Evolutionary conservation across 192 early-diverging fungal species (phyloP).

Genomic region (Mortierella antarctica): DNA sequence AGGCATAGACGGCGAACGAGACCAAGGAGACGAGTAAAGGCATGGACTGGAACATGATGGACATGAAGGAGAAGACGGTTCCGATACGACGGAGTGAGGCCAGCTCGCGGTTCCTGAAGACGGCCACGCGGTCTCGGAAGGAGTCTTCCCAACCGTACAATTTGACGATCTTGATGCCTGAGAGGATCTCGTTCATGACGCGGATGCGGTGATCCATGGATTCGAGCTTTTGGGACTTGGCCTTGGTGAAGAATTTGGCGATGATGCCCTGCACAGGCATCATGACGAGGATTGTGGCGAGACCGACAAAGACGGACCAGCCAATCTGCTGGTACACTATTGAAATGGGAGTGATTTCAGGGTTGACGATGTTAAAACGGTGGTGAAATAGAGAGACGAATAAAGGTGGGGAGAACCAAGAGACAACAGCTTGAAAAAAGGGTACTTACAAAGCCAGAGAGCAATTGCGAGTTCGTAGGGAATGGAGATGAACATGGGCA

Average conservation of each 20-base stretch:
- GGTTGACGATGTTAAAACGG: too few species aligned
- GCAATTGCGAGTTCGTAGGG: conserved; percentile 41
- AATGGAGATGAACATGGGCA: conserved; percentile 33
- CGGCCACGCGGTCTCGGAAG: conserved; percentile 18
- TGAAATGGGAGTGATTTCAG: too few species aligned
- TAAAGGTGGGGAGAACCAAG: neutral
- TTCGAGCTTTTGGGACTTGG: conserved; percentile 26
- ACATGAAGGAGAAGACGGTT: conserved; percentile 22
- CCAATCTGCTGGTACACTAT: conserved; percentile 44
- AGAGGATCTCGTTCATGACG: conserved; percentile 53
- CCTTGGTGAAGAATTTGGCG: conserved; percentile 18
- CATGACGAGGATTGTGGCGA: conserved; percentile 20
- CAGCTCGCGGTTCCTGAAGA: conserved; percentile 28
- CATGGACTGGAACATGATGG: conserved; percentile 40
- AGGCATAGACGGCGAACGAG: conserved; percentile 33
- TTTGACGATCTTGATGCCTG: conserved; percentile 60
- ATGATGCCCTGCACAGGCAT: conserved; percentile 26
- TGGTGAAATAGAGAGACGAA: neutral
- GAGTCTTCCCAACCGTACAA: conserved; percentile 54
- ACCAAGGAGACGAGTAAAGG: conserved; percentile 29
- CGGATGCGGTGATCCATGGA: conserved; percentile 53
- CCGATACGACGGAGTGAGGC: conserved; percentile 15
- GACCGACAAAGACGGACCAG: conserved; percentile 34
- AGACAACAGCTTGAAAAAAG: neutral
- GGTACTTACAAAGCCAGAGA: conserved; percentile 35